Percentiles rank a stretch among this genome's conserved stretches.
These are phyloP conservation scores for Apiospora hydei DNA, from an alignment of 2,329 filamentous ascomycete species.

Conservation along the genomic window DNA sequence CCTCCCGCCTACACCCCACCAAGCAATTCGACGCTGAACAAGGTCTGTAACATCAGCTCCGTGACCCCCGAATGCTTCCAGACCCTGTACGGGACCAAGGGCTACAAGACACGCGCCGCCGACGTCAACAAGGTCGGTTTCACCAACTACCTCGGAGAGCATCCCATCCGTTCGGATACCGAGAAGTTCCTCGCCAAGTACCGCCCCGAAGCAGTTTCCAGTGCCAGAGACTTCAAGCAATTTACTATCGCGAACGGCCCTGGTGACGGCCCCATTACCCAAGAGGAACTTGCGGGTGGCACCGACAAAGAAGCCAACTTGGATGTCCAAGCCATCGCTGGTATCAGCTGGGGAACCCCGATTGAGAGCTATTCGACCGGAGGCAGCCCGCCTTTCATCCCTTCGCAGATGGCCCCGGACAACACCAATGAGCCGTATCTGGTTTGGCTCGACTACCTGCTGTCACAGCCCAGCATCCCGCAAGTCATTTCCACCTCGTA, in stretches of 20 bases:
- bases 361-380: conserved; percentile 11
- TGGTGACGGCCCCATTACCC: neutral
- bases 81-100: conserved; percentile 37
- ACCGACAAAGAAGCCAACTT: conserved; percentile 36
- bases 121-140: conserved; percentile 49
- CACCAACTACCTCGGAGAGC: conserved; percentile 58
- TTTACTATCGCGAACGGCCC: conserved; percentile 44
- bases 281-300: conserved; percentile 19
- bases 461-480: conserved; percentile 62
- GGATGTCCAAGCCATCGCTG: conserved; percentile 26
- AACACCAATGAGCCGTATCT: conserved; percentile 64
- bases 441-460: conserved; percentile 61
- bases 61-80: conserved; percentile 32
- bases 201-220: conserved; percentile 47
- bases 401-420: conserved; percentile 49
- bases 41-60: conserved; percentile 44
- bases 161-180: conserved; percentile 53
- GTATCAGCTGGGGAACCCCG: conserved; percentile 4
- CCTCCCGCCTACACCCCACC: conserved; percentile 31
- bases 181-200: conserved; percentile 46
- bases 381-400: conserved; percentile 46
- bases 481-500: conserved; percentile 72
- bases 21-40: conserved; percentile 34
- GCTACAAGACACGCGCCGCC: conserved; percentile 38
- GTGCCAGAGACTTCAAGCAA: conserved; percentile 49